These are phyloP conservation scores for Colletotrichum acutatum DNA, from an alignment of 2,329 filamentous ascomycete genomes.

Conservation along the genomic window DNA sequence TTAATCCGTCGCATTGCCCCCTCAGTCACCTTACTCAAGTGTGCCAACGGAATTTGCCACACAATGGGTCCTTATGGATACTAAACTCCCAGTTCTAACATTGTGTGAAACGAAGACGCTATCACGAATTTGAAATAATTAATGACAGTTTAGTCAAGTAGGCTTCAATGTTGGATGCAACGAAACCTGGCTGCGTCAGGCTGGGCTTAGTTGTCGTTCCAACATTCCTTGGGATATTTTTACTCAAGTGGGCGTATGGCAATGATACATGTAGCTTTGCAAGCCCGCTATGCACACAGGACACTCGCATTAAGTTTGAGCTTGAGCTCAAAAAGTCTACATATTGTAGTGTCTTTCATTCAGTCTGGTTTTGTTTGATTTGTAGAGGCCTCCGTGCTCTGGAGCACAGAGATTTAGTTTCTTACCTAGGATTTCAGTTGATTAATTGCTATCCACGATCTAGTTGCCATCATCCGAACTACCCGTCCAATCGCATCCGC, in stretches of 20 bases:
- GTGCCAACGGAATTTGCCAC: neutral
- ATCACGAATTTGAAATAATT: neutral
- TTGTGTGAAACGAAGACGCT: neutral
- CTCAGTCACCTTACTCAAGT: neutral
- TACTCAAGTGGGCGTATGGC: too few species aligned
- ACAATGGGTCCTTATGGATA: neutral
- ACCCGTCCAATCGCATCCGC: neutral
- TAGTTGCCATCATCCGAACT: neutral
- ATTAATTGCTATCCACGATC: neutral
- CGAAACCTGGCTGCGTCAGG: neutral
- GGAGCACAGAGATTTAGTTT: neutral
- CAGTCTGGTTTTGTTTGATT: neutral
- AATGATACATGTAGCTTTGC: neutral
- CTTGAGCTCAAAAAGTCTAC: neutral
- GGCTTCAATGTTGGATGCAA: neutral
- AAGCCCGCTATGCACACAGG: neutral
- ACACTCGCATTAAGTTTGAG: neutral
- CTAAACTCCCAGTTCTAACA: neutral
- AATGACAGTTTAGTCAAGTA: neutral
- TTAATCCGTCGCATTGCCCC: neutral
- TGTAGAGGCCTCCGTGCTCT: neutral
- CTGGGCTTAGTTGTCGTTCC: too few species aligned
- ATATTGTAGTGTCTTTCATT: neutral
- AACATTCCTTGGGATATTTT: too few species aligned
- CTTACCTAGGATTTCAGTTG: neutral